Base-by-base conservation (phyloP, 768 basidiomycete genomes). In the Dacryopinax primogenitus region DNA sequence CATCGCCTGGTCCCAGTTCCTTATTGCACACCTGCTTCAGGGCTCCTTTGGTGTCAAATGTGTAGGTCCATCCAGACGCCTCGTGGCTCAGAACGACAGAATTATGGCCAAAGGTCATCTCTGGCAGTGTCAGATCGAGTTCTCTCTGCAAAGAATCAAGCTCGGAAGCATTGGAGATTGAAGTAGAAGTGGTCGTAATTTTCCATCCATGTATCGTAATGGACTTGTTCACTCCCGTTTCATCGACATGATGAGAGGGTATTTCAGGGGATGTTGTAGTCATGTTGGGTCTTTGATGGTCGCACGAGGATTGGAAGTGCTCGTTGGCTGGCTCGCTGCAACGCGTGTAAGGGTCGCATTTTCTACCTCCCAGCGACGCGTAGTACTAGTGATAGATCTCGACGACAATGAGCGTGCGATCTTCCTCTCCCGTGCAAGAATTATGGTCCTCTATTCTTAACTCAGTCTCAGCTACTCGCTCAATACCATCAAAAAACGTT, bases 21-120 rank as follows among this genome's bases (percentile, higher is more conserved):
- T 85, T 92, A 67, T 81, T 85, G 74, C 83, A 88, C 6, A 98
- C 95, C 1, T 71, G 78, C 44, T 76, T 76, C 51, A 99, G 76
- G 0, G 92, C 91, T 12, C 82, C 80, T 37, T 82, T 76, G 0
- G 88, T 80, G 23, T 82, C 80, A 73, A 96, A 93, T 0, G 77
- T 71, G 65, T 88, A 83, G 62, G 74, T 76, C 81, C 87, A 87
- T 12, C 83, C 84, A 7, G 82, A 84, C 0, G 83, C 74, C 28
- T 72, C 76, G 70, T 97, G 90, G 33, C 80, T 78, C 28, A 98
- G 75, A 2, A 79, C 76, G 9, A 99, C 79, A 16, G 73, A 73
- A 74, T 98, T 98, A 74, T 82, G 84, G 3, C 92, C 93, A 71
- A 97, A 98, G 0, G 90, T 92, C 92, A 98, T 98, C 73, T 99